phyloP scores from a whole-genome alignment of 2,329 filamentous ascomycete genomes.

The Fusarium sp. region DNA sequence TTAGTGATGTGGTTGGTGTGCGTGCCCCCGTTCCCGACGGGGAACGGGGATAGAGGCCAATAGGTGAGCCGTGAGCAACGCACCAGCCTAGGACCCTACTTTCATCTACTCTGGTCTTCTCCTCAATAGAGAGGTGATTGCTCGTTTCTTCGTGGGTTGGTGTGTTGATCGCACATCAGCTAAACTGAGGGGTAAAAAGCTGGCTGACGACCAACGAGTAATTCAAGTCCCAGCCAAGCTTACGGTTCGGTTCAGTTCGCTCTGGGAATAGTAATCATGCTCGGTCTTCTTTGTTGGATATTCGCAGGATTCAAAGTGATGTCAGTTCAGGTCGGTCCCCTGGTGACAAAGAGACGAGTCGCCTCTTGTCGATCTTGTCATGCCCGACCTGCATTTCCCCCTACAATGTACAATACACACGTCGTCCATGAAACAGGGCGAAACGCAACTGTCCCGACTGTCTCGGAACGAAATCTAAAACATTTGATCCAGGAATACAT shows the following conservation, averaged over 20 bases:
- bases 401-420: background rate
- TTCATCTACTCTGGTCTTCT: background rate
- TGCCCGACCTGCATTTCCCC: slow-evolving; percentile 8
- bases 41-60: slow-evolving; percentile 12
- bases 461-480: slow-evolving; percentile 8
- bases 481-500: slow-evolving; percentile 4
- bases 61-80: slow-evolving; percentile 3
- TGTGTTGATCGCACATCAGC: slow-evolving; percentile 26
- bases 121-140: slow-evolving; percentile 1
- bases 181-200: slow-evolving; percentile 25
- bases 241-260: background rate
- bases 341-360: slow-evolving; percentile 1
- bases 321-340: slow-evolving; percentile 12
- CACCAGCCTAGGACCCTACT: slow-evolving; percentile 17
- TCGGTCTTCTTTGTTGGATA: background rate
- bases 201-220: background rate
- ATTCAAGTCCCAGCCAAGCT: background rate
- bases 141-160: slow-evolving; percentile 20
- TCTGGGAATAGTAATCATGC: slow-evolving; percentile 5
- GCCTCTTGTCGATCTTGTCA: slow-evolving; percentile 23
- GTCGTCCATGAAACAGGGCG: slow-evolving; percentile 25
- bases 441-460: slow-evolving; percentile 16
- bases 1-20: slow-evolving; percentile 25
- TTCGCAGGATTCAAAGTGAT: slow-evolving; percentile 16
- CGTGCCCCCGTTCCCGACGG: slow-evolving; percentile 1